These are phyloP conservation scores for Lunasporangiospora selenospora DNA, from an alignment of 192 early-diverging fungal species.

Conservation along the genomic window DNA sequence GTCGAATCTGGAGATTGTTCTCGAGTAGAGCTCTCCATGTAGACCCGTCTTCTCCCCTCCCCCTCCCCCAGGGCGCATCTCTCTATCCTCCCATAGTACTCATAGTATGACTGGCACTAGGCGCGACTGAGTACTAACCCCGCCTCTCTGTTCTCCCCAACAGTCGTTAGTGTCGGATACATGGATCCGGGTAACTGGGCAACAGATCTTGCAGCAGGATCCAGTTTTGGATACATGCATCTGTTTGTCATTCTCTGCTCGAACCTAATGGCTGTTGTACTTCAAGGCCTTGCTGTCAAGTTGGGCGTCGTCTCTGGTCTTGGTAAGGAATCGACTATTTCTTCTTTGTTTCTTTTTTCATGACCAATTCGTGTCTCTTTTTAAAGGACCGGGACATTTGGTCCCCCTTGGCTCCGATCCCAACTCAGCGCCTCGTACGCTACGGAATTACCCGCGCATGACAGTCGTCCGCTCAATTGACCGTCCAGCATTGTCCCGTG, in stretches of 20 bases:
- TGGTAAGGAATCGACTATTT: constrained; percentile 29
- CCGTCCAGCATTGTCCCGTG: not conserved
- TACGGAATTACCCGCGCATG: not conserved
- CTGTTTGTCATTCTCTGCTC: constrained; percentile 78
- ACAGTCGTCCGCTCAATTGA: not conserved
- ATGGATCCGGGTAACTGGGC: constrained; percentile 92
- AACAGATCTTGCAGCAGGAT: constrained; percentile 79
- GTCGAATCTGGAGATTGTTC: no score
- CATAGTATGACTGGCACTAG: no score
- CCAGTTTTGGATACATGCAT: constrained; percentile 73
- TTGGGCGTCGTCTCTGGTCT: constrained; percentile 77
- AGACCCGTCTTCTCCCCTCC: no score
- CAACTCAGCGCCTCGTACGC: not conserved
- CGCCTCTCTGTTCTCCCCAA: not conserved
- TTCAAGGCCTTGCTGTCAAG: constrained; percentile 80
- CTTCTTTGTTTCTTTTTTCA: not conserved
- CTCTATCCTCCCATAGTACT: no score
- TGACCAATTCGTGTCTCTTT: not conserved
- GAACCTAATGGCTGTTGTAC: constrained; percentile 76
- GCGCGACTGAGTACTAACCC: no score
- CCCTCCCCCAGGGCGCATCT: no score
- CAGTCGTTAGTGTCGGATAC: constrained; percentile 69
- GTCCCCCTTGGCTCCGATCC: no score
- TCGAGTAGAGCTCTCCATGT: no score
- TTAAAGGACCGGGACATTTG: no score